Conservation (phyloP, 495 filamentous ascomycete genomes). For the Aspergillus avenaceus region DNA sequence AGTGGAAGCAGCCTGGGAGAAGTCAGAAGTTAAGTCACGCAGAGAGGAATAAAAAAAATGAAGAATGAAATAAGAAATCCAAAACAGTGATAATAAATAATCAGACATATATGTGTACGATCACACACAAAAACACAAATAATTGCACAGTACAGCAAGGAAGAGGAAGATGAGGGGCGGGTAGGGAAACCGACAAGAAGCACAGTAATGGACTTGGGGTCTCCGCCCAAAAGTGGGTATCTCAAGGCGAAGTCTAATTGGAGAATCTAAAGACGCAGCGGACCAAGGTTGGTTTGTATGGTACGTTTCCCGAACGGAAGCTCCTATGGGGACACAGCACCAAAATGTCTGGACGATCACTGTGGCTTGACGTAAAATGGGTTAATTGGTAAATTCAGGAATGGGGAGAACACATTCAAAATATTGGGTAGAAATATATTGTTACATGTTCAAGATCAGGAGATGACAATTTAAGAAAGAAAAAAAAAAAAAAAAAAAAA, state of each 20-base stretch:
- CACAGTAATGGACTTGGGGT: conserved; percentile 5
- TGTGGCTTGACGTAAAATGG: not conserved
- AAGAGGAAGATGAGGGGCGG: conserved; percentile 17
- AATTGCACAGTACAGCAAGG: conserved; percentile 10
- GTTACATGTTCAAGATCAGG: too few species aligned
- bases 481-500: conserved; percentile 5
- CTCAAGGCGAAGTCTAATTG: conserved; percentile 20
- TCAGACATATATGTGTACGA: not conserved
- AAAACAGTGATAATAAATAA: not conserved
- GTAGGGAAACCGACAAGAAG: conserved; percentile 21
- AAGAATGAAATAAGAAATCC: conserved; percentile 1
- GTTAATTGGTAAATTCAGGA: not conserved
- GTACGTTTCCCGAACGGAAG: conserved; percentile 11
- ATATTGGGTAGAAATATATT: too few species aligned
- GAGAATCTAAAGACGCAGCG: conserved; percentile 12
- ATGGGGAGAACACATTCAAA: not conserved
- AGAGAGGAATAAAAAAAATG: not conserved
- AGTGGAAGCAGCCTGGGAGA: conserved; percentile 10
- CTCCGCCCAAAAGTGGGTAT: conserved; percentile 23
- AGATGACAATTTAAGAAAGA: too few species aligned
- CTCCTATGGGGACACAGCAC: not conserved
- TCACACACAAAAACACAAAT: not conserved
- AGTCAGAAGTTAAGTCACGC: conserved; percentile 8
- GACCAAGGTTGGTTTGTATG: conserved; percentile 11
- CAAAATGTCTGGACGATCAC: not conserved